Evolutionary conservation across 2,329 filamentous ascomycete genomes (phyloP), one percentile per base, ranked within the genome.

Genomic region (Botrytis fragariae): DNA sequence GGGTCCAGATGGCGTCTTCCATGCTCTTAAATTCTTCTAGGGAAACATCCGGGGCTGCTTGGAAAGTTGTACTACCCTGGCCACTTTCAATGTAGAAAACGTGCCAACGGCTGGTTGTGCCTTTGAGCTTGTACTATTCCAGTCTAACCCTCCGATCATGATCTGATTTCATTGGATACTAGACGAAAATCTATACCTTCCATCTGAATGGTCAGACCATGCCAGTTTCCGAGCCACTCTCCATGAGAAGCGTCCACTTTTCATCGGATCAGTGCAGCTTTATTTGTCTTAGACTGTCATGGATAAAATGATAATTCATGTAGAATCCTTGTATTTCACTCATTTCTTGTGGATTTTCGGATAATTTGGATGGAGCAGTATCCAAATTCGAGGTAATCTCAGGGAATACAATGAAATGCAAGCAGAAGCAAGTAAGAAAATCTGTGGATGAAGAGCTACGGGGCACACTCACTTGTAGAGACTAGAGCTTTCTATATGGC

Each of bases 1-100:
- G 57, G 69, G 57, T 64, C 69, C 57, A 71, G 69, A 71, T 71
- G 44, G 57, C 69, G 69, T 64, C 60, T 71, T 71, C 69, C 39
- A 71, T 71, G 60, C 69, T 69, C 29, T 60, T 69, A 9, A 39
- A 29, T 39, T 42, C 57, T 48, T 71, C 57, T 18, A 39, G 42
- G 59, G 59, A 60, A 69, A 69, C 32, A 69, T 72, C 45, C 20
- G 69, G 61, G 69, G 69, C 64, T 57, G 45, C 45, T 39, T 51
- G 18, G 35, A 42, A 54, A 42, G 45, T 67, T 48, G 22, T 22
- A 29, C 32, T 51, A 67, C 63, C 39, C 25, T 63, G 51, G 18
- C 59, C 29, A 32, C 32, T 32, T 39, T 68, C n/a, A 32, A 68
- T 42, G 48, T 61, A 54, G 69, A 72, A 72, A 72, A 67, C 60